Percentiles rank a stretch among this genome's conserved stretches.
phyloP scores from a whole-genome alignment of 306 rosid genomes.

The Quercus gilva region DNA sequence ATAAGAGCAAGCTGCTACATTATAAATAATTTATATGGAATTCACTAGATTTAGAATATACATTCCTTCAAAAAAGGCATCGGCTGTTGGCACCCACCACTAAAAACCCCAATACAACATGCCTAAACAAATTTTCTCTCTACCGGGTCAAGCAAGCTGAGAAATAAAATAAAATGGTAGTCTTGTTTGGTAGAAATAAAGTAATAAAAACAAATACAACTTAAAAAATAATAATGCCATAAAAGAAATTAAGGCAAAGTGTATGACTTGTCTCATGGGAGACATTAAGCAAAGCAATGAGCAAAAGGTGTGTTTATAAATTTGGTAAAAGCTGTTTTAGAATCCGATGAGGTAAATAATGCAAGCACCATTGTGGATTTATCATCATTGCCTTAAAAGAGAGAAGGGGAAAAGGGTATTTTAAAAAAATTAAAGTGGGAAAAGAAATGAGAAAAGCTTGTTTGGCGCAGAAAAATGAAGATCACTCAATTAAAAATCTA shows the following conservation, averaged over 20 bases:
- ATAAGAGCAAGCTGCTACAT: constrained; percentile 20
- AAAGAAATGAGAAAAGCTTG: constrained; percentile 15
- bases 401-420: not conserved
- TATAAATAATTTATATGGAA: constrained; percentile 25
- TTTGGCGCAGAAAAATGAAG: constrained; percentile 2
- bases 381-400: constrained; percentile 33
- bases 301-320: constrained; percentile 23
- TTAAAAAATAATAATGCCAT: not conserved
- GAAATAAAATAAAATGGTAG: not conserved
- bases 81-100: constrained; percentile 36
- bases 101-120: constrained; percentile 16
- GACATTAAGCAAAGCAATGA: constrained; percentile 23
- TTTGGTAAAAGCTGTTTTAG: not conserved
- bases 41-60: constrained; percentile 6
- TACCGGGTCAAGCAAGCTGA: not conserved
- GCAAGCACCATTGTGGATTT: constrained; percentile 38
- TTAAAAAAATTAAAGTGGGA: not conserved
- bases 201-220: not conserved
- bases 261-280: not conserved
- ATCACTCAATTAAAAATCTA: constrained; percentile 17
- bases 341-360: constrained; percentile 22
- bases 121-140: constrained; percentile 14
- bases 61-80: constrained; percentile 22
- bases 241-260: not conserved
- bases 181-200: not conserved